Conservation (phyloP, 1,284 basidiomycete genomes). For the Cystobasidium pallidum region DNA sequence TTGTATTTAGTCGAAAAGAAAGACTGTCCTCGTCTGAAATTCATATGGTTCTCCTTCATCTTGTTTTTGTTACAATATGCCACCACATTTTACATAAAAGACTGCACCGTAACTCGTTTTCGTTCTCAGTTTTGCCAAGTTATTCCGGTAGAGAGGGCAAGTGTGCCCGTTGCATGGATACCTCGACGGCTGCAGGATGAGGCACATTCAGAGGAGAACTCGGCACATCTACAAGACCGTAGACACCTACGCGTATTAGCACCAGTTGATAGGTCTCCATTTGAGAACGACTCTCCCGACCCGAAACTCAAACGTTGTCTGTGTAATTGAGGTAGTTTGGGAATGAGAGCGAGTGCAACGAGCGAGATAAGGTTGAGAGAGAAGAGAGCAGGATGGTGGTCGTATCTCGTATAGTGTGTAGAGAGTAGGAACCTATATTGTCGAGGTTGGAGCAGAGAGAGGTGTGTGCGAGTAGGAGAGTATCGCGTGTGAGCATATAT, state of each 20-base stretch:
- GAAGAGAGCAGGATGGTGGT: conserved; percentile 90
- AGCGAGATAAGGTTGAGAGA: conserved; percentile 86
- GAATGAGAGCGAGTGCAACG: conserved; percentile 78
- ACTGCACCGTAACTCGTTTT: no score
- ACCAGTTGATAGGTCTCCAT: conserved; percentile 31
- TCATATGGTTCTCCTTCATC: no score
- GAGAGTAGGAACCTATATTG: conserved; percentile 82
- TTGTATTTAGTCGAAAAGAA: no score
- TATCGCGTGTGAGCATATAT: no score
- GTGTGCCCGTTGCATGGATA: conserved; percentile 33
- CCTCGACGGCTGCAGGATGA: conserved; percentile 31
- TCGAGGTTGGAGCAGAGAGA: neutral
- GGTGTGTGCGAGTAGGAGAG: conserved; percentile 21
- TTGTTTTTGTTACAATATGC: no score
- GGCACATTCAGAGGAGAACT: neutral
- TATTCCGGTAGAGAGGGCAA: conserved; percentile 32
- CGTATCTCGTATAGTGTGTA: conserved; percentile 85
- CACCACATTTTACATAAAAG: no score
- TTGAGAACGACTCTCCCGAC: conserved; percentile 1
- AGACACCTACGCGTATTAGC: conserved; percentile 34
- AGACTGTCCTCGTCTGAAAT: no score
- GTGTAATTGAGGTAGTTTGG: conserved; percentile 87
- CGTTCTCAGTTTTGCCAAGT: no score
- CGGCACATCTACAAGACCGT: no score
- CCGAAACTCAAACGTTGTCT: conserved; percentile 52